Percentiles rank a stretch among this genome's conserved stretches.
Evolutionary conservation across 108 stramenopile genomes (phyloP).

Genomic region (Cyclotella choctawhatcheeana): DNA sequence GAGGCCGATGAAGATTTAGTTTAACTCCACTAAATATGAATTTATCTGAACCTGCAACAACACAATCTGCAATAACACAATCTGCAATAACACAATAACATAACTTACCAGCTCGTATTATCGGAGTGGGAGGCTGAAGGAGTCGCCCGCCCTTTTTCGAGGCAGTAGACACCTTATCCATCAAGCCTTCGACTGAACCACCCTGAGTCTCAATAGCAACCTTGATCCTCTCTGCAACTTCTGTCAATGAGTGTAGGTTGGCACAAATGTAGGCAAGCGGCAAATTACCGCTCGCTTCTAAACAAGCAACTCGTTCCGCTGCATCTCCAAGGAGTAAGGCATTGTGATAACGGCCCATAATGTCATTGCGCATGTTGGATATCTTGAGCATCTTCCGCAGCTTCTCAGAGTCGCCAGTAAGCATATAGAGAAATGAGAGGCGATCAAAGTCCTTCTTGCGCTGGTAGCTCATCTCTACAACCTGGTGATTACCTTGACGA

Average conservation of each 20-base stretch:
- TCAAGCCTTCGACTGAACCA: constrained; percentile 76
- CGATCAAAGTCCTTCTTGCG: constrained; percentile 97
- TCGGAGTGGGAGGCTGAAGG: constrained; percentile 97
- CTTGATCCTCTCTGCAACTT: constrained; percentile 92
- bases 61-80: too few species aligned
- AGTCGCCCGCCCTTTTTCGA: constrained; percentile 64
- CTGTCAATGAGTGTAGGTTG: constrained; percentile 87
- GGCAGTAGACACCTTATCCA: constrained; percentile 67
- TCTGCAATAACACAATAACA: too few species aligned
- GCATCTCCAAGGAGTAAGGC: constrained; percentile 96
- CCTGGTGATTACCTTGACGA: constrained; percentile 95
- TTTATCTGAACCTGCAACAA: too few species aligned
- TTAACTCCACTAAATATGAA: too few species aligned
- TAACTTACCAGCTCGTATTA: constrained; percentile 88
- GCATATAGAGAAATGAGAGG: constrained; percentile 96
- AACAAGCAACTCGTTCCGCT: constrained; percentile 89
- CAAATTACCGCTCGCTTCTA: constrained; percentile 94
- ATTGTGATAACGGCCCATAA: constrained; percentile 98
- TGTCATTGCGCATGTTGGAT: constrained; percentile 93
- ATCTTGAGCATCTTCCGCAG: constrained; percentile 98
- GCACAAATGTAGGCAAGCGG: constrained; percentile 95
- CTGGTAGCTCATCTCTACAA: constrained; percentile 99
- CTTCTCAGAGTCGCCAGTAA: constrained; percentile 94
- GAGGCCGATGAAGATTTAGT: too few species aligned
- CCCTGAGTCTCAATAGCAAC: constrained; percentile 89